These are phyloP conservation scores for Teunomyces panamensis DNA, from an alignment of 805 yeast genomes.

Conservation along the genomic window DNA sequence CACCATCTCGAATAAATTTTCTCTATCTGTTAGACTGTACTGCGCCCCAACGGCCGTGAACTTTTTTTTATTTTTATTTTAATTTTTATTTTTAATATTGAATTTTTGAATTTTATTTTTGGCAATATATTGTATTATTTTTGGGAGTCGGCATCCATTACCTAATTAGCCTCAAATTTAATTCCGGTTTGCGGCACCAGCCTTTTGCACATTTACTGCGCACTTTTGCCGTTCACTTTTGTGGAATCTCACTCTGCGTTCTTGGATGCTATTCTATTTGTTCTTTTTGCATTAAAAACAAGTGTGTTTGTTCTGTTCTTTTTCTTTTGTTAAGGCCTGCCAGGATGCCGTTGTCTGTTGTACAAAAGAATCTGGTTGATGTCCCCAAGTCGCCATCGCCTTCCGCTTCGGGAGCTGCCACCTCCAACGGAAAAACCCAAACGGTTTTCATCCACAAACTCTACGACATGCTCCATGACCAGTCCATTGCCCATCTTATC, in stretches of 20 bases:
- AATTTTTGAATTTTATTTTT: background rate
- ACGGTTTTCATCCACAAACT: conserved; percentile 79
- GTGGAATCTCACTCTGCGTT: background rate
- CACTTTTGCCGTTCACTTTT: conserved; percentile 2
- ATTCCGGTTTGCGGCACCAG: conserved; percentile 3
- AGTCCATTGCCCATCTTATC: conserved; percentile 65
- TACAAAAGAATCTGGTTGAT: background rate
- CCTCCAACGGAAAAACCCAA: conserved; percentile 31
- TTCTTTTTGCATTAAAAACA: background rate
- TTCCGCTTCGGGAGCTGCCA: conserved; percentile 4
- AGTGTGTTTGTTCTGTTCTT: background rate
- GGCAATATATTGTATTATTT: background rate
- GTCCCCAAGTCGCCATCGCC: conserved; percentile 2
- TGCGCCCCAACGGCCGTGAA: background rate
- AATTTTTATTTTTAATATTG: background rate
- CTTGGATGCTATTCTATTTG: background rate
- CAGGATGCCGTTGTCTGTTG: conserved; percentile 2
- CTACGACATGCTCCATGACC: conserved; percentile 86
- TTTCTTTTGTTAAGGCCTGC: background rate
- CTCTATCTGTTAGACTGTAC: background rate
- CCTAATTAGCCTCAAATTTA: background rate
- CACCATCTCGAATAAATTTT: background rate
- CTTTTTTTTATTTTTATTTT: background rate
- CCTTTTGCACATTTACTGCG: background rate
- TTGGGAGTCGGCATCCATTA: background rate